Evolutionary conservation across 2,329 filamentous ascomycete species (phyloP).

Genomic region (Cladorrhinum sp.): DNA sequence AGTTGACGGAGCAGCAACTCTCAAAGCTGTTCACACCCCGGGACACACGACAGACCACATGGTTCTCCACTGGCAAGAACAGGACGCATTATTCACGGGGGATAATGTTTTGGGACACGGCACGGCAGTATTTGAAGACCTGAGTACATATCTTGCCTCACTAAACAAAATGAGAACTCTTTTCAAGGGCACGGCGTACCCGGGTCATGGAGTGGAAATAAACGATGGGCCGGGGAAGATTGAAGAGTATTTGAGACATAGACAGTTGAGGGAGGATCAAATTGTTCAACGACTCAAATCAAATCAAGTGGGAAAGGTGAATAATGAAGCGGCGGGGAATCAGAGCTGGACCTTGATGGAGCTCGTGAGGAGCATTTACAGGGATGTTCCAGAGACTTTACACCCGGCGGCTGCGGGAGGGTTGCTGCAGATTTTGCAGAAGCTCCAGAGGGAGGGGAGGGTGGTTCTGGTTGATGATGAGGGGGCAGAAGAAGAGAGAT

Average conservation of each 20-base stretch:
- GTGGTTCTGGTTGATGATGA: constrained; percentile 43
- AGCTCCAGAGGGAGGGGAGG: constrained; percentile 72
- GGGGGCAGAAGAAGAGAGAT: constrained; percentile 31
- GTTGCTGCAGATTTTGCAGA: constrained; percentile 73
- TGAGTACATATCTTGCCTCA: constrained; percentile 58
- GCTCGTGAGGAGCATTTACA: constrained; percentile 85
- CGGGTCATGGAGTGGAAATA: constrained; percentile 80
- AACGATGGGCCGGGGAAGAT: constrained; percentile 70
- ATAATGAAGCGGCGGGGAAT: background rate
- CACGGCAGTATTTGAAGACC: constrained; percentile 69
- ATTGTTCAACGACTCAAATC: constrained; percentile 61
- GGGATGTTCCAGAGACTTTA: constrained; percentile 70
- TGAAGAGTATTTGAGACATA: constrained; percentile 77
- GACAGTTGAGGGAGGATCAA: constrained; percentile 75
- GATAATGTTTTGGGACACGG: constrained; percentile 75
- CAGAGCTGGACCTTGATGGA: constrained; percentile 66
- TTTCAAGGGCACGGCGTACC: constrained; percentile 71
- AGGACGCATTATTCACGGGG: constrained; percentile 68
- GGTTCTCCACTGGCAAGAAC: constrained; percentile 58
- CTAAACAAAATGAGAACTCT: constrained; percentile 58
- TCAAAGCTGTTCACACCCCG: constrained; percentile 62
- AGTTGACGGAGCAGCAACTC: constrained; percentile 53
- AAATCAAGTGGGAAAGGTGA: background rate
- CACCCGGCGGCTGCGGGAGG: constrained; percentile 74
- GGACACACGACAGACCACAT: constrained; percentile 72